Conservation (phyloP, 78 protist species). For the Chrysochromulina tobinii region DNA sequence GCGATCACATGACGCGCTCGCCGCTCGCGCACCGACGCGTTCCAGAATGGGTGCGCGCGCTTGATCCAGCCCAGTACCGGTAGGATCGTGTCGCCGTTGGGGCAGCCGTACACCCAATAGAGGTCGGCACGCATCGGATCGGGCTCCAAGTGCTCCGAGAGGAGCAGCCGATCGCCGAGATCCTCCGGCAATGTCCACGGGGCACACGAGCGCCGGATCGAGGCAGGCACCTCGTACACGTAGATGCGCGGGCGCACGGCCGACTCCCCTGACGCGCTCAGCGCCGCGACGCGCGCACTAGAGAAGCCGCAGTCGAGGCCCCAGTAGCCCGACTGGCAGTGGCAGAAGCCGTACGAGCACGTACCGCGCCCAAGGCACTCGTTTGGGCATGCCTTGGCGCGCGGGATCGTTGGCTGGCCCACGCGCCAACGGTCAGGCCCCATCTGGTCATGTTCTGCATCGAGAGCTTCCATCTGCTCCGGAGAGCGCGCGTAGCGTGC, state of each 20-base stretch:
- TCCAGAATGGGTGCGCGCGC: background rate
- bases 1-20: background rate
- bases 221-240: conserved; percentile 4
- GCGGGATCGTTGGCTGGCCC: background rate
- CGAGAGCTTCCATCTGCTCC: background rate
- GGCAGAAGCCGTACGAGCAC: conserved; percentile 8
- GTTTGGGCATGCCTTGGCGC: background rate
- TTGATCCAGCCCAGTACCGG: background rate
- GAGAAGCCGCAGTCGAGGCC: conserved; percentile 18
- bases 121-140: background rate
- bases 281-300: background rate
- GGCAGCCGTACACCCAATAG: conserved; percentile 18
- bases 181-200: background rate
- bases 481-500: background rate
- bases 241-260: background rate
- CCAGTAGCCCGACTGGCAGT: background rate
- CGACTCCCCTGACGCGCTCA: background rate
- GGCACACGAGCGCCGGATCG: background rate
- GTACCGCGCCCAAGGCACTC: background rate
- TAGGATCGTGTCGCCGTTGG: background rate
- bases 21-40: conserved; percentile 8
- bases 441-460: background rate
- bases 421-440: background rate
- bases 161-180: background rate
- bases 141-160: background rate